These are phyloP conservation scores for Lentinus tigrinus DNA, from an alignment of 768 basidiomycete genomes.

Conservation along the genomic window DNA sequence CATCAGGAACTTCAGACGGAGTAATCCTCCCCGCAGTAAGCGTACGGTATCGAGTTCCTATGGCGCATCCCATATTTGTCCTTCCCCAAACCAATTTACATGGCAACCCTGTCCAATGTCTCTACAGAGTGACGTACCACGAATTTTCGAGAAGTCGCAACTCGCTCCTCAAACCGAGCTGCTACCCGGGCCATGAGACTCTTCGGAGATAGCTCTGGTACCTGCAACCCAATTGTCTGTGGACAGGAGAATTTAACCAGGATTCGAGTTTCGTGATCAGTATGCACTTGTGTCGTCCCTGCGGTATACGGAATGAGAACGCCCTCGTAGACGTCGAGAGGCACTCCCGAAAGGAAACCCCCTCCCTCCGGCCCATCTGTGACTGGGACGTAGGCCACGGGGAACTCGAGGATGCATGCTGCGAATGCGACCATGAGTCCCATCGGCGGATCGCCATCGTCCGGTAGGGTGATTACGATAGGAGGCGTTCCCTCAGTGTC, in stretches of 20 bases:
- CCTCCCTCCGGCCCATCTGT: conserved; percentile 20
- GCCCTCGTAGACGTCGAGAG: conserved; percentile 54
- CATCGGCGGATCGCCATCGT: background rate
- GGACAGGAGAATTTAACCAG: conserved; percentile 64
- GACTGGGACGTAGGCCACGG: conserved; percentile 51
- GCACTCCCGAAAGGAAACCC: conserved; percentile 43
- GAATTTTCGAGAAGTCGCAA: conserved; percentile 29
- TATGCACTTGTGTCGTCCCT: background rate
- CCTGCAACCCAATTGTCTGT: conserved; percentile 17
- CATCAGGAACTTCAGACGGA: too few relatives aligned
- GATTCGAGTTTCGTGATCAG: conserved; percentile 27
- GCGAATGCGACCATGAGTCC: conserved; percentile 49
- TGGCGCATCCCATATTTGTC: too few relatives aligned
- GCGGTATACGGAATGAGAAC: conserved; percentile 24
- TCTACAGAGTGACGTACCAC: conserved; percentile 34
- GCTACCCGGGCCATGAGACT: conserved; percentile 32
- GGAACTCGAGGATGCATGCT: conserved; percentile 60
- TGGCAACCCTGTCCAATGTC: conserved; percentile 46
- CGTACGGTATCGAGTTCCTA: too few relatives aligned
- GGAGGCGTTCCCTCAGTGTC: background rate
- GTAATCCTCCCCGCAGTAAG: too few relatives aligned
- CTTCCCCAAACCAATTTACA: too few relatives aligned
- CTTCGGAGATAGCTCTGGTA: conserved; percentile 17
- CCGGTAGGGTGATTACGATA: background rate
- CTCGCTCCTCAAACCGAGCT: conserved; percentile 33